Conservation (phyloP, 257 asterid species). For the Capsicum chinense region DNA sequence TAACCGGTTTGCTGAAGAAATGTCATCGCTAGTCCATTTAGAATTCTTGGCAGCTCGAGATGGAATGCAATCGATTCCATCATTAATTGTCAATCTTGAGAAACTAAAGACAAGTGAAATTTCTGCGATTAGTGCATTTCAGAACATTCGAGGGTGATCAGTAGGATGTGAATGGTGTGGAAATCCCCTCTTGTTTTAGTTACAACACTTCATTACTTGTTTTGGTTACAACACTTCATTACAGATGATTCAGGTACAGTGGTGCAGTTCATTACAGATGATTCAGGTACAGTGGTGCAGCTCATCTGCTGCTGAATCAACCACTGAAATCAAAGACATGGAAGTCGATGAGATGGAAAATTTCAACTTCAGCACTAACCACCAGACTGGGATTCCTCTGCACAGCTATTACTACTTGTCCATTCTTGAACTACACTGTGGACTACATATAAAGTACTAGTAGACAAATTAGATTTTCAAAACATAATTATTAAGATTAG, state of each 20-base stretch:
- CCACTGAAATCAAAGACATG: neutral
- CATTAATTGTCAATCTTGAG: neutral
- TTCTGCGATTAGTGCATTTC: too few species aligned
- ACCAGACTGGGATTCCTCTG: too few species aligned
- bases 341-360: neutral
- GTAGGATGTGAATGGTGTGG: neutral
- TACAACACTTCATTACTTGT: neutral
- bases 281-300: neutral
- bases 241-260: neutral
- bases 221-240: neutral
- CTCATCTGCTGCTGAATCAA: neutral
- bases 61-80: neutral
- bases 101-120: too few species aligned
- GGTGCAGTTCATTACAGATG: neutral
- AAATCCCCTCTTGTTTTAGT: slow-evolving; percentile 1
- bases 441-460: too few species aligned
- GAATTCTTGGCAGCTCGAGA: slow-evolving; percentile 24
- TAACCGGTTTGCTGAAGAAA: neutral
- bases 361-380: neutral
- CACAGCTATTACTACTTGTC: too few species aligned
- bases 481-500: too few species aligned
- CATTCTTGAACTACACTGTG: too few species aligned
- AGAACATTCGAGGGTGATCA: too few species aligned
- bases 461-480: too few species aligned
- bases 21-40: neutral